phyloP scores from a whole-genome alignment of 345 rosid species.

The Streptanthus diversifolius region DNA sequence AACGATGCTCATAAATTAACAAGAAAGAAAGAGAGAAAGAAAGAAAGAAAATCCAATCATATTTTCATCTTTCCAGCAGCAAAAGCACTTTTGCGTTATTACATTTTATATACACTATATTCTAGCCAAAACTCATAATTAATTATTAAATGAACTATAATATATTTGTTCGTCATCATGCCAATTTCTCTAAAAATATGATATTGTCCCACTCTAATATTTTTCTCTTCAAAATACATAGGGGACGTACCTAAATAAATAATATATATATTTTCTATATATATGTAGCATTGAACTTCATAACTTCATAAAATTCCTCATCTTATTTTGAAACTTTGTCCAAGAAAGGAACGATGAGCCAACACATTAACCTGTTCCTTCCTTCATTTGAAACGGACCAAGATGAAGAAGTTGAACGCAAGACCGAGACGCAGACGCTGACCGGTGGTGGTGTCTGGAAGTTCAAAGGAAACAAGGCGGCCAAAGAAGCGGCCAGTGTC shows the following conservation, averaged over 20 bases:
- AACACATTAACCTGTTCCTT: constrained; percentile 12
- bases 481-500: constrained; percentile 18
- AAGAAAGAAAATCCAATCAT: too few species aligned
- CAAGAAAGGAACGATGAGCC: constrained; percentile 4
- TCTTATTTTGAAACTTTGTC: not conserved
- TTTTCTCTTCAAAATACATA: not conserved
- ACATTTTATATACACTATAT: too few species aligned
- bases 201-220: not conserved
- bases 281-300: not conserved
- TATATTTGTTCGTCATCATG: not conserved
- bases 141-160: not conserved
- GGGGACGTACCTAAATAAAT: not conserved
- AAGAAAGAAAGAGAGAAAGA: too few species aligned
- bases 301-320: not conserved
- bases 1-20: too few species aligned
- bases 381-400: constrained; percentile 7
- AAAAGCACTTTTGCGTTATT: too few species aligned
- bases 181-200: not conserved
- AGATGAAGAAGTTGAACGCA: not conserved
- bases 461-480: constrained; percentile 36
- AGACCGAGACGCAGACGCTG: not conserved
- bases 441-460: constrained; percentile 9
- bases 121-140: not conserved
- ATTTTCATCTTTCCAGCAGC: too few species aligned
- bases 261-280: not conserved